These are phyloP conservation scores for Kodamaea ohmeri DNA, from an alignment of 1,139 yeast species.

Conservation along the genomic window DNA sequence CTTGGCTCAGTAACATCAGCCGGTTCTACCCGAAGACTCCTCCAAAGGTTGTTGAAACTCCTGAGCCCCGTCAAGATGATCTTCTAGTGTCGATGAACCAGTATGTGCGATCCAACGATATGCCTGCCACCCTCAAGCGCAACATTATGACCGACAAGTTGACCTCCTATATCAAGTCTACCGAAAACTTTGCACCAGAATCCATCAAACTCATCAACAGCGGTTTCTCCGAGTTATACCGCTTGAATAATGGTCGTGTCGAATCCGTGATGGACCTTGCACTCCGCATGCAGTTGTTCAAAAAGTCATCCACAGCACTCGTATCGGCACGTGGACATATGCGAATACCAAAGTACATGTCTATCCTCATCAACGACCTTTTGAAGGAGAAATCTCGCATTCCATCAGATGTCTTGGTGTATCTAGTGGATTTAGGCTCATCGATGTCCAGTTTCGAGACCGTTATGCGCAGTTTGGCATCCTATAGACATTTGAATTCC, in stretches of 20 bases:
- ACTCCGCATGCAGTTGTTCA: conserved; percentile 20
- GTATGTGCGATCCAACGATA: conserved; percentile 27
- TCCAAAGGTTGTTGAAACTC: not conserved
- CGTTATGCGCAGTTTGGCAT: conserved; percentile 13
- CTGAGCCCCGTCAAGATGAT: conserved; percentile 4
- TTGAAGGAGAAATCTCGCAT: conserved; percentile 15
- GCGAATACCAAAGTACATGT: conserved; percentile 29
- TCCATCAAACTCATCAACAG: conserved; percentile 21
- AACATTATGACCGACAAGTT: conserved; percentile 25
- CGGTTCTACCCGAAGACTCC: conserved; percentile 12
- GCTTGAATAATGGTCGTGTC: conserved; percentile 14
- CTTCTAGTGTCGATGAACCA: conserved; percentile 23
- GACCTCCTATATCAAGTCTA: conserved; percentile 16
- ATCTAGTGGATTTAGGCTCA: conserved; percentile 28
- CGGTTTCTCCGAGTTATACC: conserved; percentile 21
- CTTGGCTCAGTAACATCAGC: conserved; percentile 25
- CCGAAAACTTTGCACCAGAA: conserved; percentile 10
- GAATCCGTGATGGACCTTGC: conserved; percentile 10
- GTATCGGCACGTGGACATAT: conserved; percentile 9
- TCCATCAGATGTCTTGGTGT: conserved; percentile 21
- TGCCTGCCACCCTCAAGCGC: conserved; percentile 21
- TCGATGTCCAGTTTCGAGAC: conserved; percentile 14
- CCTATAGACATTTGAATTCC: conserved; percentile 17
- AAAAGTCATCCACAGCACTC: conserved; percentile 18
- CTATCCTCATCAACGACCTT: conserved; percentile 23